Evolutionary conservation across 1,139 yeast genomes (phyloP).

Genomic region (Scheffersomyces segobiensis): DNA sequence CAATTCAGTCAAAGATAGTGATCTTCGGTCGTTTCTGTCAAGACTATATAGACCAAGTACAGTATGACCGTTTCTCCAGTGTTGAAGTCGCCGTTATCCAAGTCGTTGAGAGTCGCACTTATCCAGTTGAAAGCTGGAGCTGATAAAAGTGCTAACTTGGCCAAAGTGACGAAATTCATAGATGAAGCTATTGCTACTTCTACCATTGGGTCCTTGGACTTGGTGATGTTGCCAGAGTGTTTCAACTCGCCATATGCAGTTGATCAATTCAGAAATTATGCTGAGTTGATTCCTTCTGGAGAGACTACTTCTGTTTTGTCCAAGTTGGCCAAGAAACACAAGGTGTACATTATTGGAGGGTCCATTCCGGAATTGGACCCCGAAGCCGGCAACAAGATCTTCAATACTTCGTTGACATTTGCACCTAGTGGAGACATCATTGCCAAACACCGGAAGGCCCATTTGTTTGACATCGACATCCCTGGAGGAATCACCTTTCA

Average conservation of each 20-base stretch:
- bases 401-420: slow-evolving; percentile 82
- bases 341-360: slow-evolving; percentile 78
- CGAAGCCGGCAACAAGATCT: slow-evolving; percentile 54
- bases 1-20: not conserved
- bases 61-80: slow-evolving; percentile 20
- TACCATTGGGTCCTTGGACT: slow-evolving; percentile 49
- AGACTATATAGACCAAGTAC: not conserved
- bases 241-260: slow-evolving; percentile 95
- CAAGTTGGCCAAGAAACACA: slow-evolving; percentile 59
- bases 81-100: slow-evolving; percentile 30
- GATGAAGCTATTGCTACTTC: slow-evolving; percentile 51
- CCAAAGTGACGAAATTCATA: slow-evolving; percentile 50
- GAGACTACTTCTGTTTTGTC: slow-evolving; percentile 66
- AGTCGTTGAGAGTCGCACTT: slow-evolving; percentile 62
- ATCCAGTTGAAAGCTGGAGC: slow-evolving; percentile 76
- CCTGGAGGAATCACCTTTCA: slow-evolving; percentile 86
- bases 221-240: slow-evolving; percentile 85
- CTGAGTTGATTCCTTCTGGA: slow-evolving; percentile 73
- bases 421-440: slow-evolving; percentile 68
- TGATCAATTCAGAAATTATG: slow-evolving; percentile 78
- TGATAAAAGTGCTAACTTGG: slow-evolving; percentile 60
- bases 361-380: slow-evolving; percentile 77
- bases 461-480: slow-evolving; percentile 86
- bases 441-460: slow-evolving; percentile 87
- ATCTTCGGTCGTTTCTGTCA: not conserved